These are phyloP conservation scores for Ganoderma resinaceum DNA, from an alignment of 1,284 basidiomycete species.

Conservation along the genomic window DNA sequence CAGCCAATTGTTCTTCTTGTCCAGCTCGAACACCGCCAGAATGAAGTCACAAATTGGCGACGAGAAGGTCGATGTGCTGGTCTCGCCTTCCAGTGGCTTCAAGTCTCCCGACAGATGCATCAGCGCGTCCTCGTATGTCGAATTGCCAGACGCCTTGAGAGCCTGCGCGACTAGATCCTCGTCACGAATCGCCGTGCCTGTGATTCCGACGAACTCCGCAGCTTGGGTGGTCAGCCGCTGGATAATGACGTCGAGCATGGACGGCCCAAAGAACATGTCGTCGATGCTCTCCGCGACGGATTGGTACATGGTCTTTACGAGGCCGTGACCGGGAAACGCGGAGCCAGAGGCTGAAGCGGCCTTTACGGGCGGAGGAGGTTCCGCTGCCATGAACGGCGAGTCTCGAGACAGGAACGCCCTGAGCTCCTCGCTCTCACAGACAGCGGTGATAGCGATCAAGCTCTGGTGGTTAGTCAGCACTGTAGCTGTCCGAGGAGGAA, in stretches of 20 bases:
- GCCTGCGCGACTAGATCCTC: constrained; percentile 85
- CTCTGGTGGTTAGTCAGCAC: constrained; percentile 53
- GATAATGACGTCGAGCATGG: constrained; percentile 94
- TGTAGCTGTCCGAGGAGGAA: neutral
- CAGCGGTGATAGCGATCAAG: constrained; percentile 72
- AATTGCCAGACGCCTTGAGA: constrained; percentile 71
- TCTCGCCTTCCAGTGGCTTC: constrained; percentile 85
- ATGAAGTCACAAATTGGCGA: constrained; percentile 94
- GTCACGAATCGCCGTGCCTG: constrained; percentile 80
- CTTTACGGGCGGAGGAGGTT: constrained; percentile 40
- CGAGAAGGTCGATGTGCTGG: constrained; percentile 86
- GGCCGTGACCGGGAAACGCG: constrained; percentile 70
- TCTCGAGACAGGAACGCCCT: constrained; percentile 89
- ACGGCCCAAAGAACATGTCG: constrained; percentile 91
- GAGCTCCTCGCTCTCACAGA: constrained; percentile 87
- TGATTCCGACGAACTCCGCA: constrained; percentile 85
- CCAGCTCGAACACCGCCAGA: constrained; percentile 91
- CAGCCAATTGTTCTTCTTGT: constrained; percentile 96
- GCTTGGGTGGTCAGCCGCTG: constrained; percentile 88
- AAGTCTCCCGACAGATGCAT: constrained; percentile 75
- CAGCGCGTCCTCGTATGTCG: constrained; percentile 68
- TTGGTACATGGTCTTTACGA: constrained; percentile 87
- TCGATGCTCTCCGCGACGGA: constrained; percentile 92
- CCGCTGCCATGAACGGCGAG: constrained; percentile 75
- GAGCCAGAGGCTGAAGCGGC: constrained; percentile 43